Percentiles rank a stretch among this genome's conserved stretches.
Evolutionary conservation across 2,329 filamentous ascomycete genomes (phyloP).

Genomic region (Aspergillus eucalypticola): DNA sequence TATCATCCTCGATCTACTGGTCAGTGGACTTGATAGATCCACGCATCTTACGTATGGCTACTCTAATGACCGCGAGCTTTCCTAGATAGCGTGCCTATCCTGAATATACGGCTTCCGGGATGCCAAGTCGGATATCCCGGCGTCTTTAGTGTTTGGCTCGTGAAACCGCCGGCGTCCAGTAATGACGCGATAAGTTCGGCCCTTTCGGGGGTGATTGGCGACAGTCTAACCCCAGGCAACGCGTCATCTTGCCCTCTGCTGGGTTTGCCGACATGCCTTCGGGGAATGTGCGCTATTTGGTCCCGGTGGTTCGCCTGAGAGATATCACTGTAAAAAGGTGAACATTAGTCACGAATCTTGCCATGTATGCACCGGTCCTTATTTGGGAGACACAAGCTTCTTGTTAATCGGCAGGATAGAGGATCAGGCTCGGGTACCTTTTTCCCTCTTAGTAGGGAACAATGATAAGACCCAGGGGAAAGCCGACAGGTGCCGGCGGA

Average conservation of each 20-base stretch:
- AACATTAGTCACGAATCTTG: too few relatives aligned
- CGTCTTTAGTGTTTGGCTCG: not conserved
- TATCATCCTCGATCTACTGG: not conserved
- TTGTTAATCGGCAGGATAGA: too few relatives aligned
- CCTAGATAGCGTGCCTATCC: not conserved
- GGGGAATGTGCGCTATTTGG: too few relatives aligned
- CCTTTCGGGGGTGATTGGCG: not conserved
- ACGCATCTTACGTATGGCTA: not conserved
- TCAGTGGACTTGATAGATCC: not conserved
- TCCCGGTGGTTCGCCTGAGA: too few relatives aligned
- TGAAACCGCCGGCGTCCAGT: not conserved
- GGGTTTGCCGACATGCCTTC: not conserved
- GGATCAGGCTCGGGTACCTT: too few relatives aligned
- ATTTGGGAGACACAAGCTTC: too few relatives aligned
- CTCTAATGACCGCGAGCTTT: too few relatives aligned
- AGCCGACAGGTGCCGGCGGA: not conserved
- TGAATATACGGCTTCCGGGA: not conserved
- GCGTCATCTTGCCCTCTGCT: not conserved
- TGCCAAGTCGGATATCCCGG: slow-evolving; percentile 3
- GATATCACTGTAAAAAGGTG: too few relatives aligned
- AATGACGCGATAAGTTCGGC: not conserved
- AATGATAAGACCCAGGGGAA: too few relatives aligned
- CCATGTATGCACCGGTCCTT: too few relatives aligned
- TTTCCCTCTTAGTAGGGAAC: too few relatives aligned
- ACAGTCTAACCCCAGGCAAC: not conserved